Percentiles rank a stretch among this genome's conserved stretches.
Evolutionary conservation across 2,329 filamentous ascomycete species (phyloP).

Genomic region (Ascochyta pisi): DNA sequence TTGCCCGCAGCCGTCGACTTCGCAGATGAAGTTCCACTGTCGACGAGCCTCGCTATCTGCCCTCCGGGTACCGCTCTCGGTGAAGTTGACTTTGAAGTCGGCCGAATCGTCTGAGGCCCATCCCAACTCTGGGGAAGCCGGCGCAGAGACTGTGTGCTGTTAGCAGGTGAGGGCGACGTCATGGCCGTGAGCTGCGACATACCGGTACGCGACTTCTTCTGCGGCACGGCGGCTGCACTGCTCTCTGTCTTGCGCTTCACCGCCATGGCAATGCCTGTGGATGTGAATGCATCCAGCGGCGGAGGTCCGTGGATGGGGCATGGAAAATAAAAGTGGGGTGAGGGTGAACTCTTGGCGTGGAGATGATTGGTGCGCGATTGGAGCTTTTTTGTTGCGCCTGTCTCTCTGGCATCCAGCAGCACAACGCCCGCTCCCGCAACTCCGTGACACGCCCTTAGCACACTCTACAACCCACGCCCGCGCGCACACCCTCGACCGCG

Average conservation of each 20-base stretch:
- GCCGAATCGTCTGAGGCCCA: conserved; percentile 33
- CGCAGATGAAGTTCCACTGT: conserved; percentile 78
- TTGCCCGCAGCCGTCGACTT: conserved; percentile 76
- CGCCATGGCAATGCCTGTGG: conserved; percentile 28
- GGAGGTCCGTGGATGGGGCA: conserved; percentile 7
- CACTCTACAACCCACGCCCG: background rate
- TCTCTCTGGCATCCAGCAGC: conserved; percentile 23
- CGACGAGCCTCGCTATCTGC: conserved; percentile 56
- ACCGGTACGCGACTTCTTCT: conserved; percentile 42
- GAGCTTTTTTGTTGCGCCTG: conserved; percentile 26
- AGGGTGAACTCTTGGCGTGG: conserved; percentile 29
- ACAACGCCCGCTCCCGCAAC: conserved; percentile 1
- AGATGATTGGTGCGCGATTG: conserved; percentile 23
- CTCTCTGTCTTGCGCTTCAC: conserved; percentile 36
- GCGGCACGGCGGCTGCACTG: conserved; percentile 2
- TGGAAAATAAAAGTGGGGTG: conserved; percentile 18
- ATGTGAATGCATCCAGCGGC: background rate
- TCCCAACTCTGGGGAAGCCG: conserved; percentile 20
- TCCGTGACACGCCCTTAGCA: conserved; percentile 3
- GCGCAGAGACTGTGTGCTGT: conserved; percentile 5
- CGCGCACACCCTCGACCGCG: conserved; percentile 3
- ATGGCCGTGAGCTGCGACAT: conserved; percentile 3
- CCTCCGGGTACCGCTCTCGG: conserved; percentile 35
- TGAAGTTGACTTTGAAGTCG: conserved; percentile 37
- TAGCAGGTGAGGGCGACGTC: conserved; percentile 6